Base-by-base conservation (phyloP, 352 stramenopile species). In the Phytophthora hybrid region DNA sequence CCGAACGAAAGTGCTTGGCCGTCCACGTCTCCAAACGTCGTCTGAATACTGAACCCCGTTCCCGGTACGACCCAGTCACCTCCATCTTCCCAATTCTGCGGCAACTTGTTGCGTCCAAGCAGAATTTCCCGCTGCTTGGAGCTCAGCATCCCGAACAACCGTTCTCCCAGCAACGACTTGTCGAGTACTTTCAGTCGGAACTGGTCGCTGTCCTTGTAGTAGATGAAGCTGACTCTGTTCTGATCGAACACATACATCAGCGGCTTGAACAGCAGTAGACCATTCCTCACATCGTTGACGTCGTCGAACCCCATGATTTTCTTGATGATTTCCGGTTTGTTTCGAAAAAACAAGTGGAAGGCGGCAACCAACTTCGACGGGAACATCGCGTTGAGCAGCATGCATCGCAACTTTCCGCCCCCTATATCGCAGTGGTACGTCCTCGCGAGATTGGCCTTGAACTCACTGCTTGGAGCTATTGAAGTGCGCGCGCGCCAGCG, bases 261-360 rank as follows among this genome's bases (percentile, higher is more conserved):
- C 13, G 69, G 69, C 69, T 65, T 77, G 63, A 73, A 73, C 49
- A 73, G 32, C 39, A 77, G 46, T 66, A 78, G 37, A 32, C 66
- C 71, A 66, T 79, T 79, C 51, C 39, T 66, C 61, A 75, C 60
- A 63, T 75, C 61, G 44, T 75, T 47, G 54, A 70, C 64, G 61
- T 23, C 1, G n/a, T 14, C 54, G 47, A 75, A 70, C 29, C 55
- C n/a, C 60, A 70, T 70, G 44, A 70, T 21, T 0, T 52, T 23
- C 31, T 32, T 18, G 44, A 18, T 56, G 32, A 74, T 16, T 4
- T 51, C 49, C 46, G n/a, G 54, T 9, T 75, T 75, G 32, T 41
- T 69, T 4, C 23, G 67, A 53, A 32, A 59, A 68, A 73, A 68
- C 39, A 69, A 68, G 63, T 74, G 54, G 53, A 46, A 64, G 31